Base-by-base conservation (phyloP, 768 basidiomycete species). In the Boletus patriciae region DNA sequence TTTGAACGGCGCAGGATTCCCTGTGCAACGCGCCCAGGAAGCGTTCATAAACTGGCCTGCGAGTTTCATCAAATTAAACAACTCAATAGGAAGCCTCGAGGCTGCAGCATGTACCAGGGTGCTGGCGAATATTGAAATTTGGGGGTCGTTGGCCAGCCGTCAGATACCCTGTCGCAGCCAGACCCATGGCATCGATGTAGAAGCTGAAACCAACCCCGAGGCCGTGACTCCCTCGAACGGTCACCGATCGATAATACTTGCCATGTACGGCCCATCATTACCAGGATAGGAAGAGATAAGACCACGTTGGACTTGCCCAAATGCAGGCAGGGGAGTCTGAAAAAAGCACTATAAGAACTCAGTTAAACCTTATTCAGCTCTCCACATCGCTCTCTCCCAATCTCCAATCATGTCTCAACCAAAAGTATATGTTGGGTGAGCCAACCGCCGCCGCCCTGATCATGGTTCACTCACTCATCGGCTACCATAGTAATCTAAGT, bases 401-500 rank as follows among this genome's bases (percentile, higher is more conserved):
- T 45, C 53, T 55, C 27, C 51, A 29, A 64, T 45, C 68, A 73
- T 73, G 71, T n/a, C 69, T 36, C 6, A 29, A 1, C 47, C 70
- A 59, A 71, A 71, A 62, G 9, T 71, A 53, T 71, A 73, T 47
- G 70, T 71, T 48, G 70, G 70, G 70, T 73, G 59, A 62, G 70
- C 48, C n/a, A 41, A 38, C 41, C 34, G 10, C 3, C 2, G 49
- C 45, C 49, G 29, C 49, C 45, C 21, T 3, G 40, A 34, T 49
- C 51, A 8, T 9, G 0, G 16, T 47, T 37, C 50, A 42, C 41
- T 59, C 45, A 42, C 23, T 44, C 43, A 36, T 52, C 33, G 18
- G 1, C 12, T 1, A 3, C 15, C 23, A 31, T 43, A 74, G 71
- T 53, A 73, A 73, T 46, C 27, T 74, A 55, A 74, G 73, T 63